Percentiles rank a stretch among this genome's conserved stretches.
Evolutionary conservation across 176 grass and related monocot genomes (phyloP).

Genomic region (Thalia dealbata): DNA sequence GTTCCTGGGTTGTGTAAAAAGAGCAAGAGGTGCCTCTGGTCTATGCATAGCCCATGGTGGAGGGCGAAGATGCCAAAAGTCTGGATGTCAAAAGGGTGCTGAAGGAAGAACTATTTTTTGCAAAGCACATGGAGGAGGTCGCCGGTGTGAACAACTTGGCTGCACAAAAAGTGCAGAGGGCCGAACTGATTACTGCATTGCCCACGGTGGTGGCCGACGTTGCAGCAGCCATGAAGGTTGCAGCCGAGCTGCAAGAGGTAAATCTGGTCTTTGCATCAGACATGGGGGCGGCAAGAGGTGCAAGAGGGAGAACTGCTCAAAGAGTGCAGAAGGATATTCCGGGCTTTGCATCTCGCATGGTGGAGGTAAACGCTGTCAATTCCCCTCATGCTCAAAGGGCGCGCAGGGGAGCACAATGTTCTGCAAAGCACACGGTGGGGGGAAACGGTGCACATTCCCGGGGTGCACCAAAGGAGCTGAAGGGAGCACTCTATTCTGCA

Average conservation of each 20-base stretch:
- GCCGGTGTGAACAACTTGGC: constrained; percentile 61
- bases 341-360: constrained; percentile 93
- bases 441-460: constrained; percentile 85
- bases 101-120: constrained; percentile 93
- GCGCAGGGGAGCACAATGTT: constrained; percentile 91
- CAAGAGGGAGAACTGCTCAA: constrained; percentile 63
- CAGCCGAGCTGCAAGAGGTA: constrained; percentile 72
- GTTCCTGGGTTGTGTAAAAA: constrained; percentile 72
- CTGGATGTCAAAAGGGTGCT: constrained; percentile 82
- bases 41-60: constrained; percentile 93
- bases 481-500: constrained; percentile 79
- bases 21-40: constrained; percentile 85
- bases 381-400: constrained; percentile 61
- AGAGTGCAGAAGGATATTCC: constrained; percentile 83
- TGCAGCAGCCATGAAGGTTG: constrained; percentile 57
- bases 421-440: constrained; percentile 85
- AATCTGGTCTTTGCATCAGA: constrained; percentile 82
- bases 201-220: constrained; percentile 76
- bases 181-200: constrained; percentile 80
- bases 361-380: constrained; percentile 75
- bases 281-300: constrained; percentile 97
- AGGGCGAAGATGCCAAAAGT: constrained; percentile 61
- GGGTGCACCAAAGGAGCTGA: constrained; percentile 87
- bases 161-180: constrained; percentile 93
- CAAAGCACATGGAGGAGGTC: constrained; percentile 90